Evolutionary conservation across 257 asterid genomes (phyloP).

Genomic region (Nemophila menziesii): DNA sequence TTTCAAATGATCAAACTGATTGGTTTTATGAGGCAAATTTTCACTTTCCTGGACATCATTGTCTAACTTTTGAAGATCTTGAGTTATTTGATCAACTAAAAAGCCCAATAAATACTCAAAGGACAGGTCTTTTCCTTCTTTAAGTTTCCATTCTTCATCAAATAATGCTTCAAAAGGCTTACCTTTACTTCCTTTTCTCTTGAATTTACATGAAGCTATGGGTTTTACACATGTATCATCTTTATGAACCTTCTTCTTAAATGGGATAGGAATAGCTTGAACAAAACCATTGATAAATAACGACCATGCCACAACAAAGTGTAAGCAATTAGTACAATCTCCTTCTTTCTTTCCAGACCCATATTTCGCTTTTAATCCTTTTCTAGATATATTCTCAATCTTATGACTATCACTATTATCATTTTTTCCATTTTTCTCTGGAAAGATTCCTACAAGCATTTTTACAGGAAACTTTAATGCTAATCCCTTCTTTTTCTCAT

Average conservation of each 20-base stretch:
- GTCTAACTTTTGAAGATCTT: conserved; percentile 54
- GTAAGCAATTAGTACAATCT: conserved; percentile 46
- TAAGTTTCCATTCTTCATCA: conserved; percentile 19
- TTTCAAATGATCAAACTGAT: conserved; percentile 48
- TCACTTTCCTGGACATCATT: conserved; percentile 33
- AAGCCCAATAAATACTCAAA: conserved; percentile 61
- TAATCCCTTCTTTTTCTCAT: conserved; percentile 37
- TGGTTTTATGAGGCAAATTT: conserved; percentile 16
- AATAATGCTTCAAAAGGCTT: conserved; percentile 5
- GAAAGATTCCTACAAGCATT: conserved; percentile 47
- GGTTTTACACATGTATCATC: conserved; percentile 20
- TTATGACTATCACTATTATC: conserved; percentile 13
- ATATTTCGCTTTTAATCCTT: conserved; percentile 48
- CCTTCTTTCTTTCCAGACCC: conserved; percentile 38
- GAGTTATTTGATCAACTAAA: conserved; percentile 56
- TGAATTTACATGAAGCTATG: conserved; percentile 16
- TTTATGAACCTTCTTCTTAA: conserved; percentile 45
- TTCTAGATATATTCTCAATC: conserved; percentile 24
- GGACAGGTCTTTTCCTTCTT: conserved; percentile 44
- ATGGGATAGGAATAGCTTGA: conserved; percentile 61
- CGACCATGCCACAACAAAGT: conserved; percentile 53
- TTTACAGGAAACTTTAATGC: conserved; percentile 32
- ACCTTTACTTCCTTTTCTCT: conserved; percentile 22
- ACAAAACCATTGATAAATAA: conserved; percentile 50
- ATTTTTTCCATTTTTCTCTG: conserved; percentile 34